phyloP scores from a whole-genome alignment of 768 basidiomycete genomes.

The Strobilomyces echinocephalus region DNA sequence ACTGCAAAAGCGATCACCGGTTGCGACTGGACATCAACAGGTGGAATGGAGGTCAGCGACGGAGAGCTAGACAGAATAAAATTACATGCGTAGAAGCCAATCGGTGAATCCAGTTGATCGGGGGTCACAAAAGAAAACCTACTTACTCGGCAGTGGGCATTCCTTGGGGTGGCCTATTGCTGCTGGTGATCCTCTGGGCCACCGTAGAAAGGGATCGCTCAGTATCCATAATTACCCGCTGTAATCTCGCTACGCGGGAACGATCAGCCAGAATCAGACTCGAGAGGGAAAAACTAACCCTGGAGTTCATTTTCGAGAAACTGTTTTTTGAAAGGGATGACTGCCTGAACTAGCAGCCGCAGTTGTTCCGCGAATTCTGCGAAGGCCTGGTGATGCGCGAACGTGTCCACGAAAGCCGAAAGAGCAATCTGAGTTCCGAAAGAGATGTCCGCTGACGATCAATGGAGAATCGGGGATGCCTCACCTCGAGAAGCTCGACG shows the following conservation, averaged over 20 bases:
- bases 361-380: slow-evolving; percentile 10
- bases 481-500: slow-evolving; percentile 44
- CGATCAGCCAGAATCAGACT: background rate
- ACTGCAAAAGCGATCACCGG: background rate
- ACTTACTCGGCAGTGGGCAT: slow-evolving; percentile 11
- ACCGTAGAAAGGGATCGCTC: background rate
- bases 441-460: background rate
- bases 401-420: slow-evolving; percentile 11
- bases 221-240: slow-evolving; percentile 13
- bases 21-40: background rate
- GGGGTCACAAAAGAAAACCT: background rate
- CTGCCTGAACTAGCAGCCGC: slow-evolving; percentile 15
- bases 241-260: slow-evolving; percentile 16
- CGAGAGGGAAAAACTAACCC: slow-evolving; percentile 8
- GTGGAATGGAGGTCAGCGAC: background rate
- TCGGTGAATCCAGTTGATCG: slow-evolving; percentile 1
- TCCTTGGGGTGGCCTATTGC: background rate
- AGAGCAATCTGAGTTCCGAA: slow-evolving; percentile 20
- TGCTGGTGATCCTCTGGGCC: background rate
- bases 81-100: background rate
- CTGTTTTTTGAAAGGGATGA: slow-evolving; percentile 17
- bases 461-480: slow-evolving; percentile 7
- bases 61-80: background rate
- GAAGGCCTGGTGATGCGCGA: background rate
- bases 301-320: slow-evolving; percentile 24